Evolutionary conservation across 345 rosid species (phyloP).

Genomic region (Brassica incana): DNA sequence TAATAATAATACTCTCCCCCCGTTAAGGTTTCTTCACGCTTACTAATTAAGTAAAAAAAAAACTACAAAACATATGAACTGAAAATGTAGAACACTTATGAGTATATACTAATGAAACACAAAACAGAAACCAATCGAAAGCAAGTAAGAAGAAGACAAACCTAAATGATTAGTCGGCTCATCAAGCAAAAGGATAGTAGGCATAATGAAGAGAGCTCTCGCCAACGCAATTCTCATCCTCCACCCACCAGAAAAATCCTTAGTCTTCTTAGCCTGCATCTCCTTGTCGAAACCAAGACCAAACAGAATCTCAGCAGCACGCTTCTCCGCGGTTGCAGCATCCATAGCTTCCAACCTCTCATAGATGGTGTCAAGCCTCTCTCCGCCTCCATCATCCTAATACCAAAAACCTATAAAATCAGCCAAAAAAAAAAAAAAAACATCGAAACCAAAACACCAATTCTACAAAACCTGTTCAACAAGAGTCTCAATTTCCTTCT

Average conservation of each 20-base stretch:
- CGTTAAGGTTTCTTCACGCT: no score
- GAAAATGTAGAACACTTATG: neutral
- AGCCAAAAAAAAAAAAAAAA: neutral
- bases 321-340: slow-evolving; percentile 97
- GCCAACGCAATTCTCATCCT: slow-evolving; percentile 99
- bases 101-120: neutral
- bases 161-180: slow-evolving; percentile 99
- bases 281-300: slow-evolving; percentile 93
- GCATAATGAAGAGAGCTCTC: slow-evolving; percentile 90
- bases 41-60: no score
- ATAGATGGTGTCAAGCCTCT: slow-evolving; percentile 80
- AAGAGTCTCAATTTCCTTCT: slow-evolving; percentile 75
- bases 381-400: slow-evolving; percentile 98
- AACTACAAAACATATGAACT: no score
- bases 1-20: neutral
- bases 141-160: slow-evolving; percentile 17
- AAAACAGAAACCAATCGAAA: neutral
- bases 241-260: slow-evolving; percentile 99
- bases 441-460: neutral
- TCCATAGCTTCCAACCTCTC: slow-evolving; percentile 92
- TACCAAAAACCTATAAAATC: neutral
- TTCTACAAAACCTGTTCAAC: neutral
- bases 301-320: slow-evolving; percentile 93
- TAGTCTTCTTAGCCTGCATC: slow-evolving; percentile 92
- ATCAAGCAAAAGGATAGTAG: slow-evolving; percentile 91